Evolutionary conservation across 306 rosid species (phyloP), one percentile per base, ranked within the genome.

Genomic region (Corylus americana): DNA sequence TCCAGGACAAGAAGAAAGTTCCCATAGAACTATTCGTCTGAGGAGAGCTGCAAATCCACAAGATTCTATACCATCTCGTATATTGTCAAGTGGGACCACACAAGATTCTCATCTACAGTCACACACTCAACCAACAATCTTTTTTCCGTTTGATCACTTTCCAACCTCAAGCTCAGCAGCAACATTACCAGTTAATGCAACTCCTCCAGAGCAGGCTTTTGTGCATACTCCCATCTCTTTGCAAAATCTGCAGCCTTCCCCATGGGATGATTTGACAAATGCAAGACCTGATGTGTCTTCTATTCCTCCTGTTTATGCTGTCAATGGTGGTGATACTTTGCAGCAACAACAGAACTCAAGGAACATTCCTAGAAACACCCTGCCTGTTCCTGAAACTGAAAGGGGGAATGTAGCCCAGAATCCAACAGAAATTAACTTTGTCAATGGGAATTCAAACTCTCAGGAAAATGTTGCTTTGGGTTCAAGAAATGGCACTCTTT

Each of bases 361-460:
- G 70, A 55, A 29, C 37, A 13, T 67, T 39, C 27, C 25, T n/a
- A 47, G 73, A 55, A 69, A 7, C 61, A 18, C 54, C 58, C 45
- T 61, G 73, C 29, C 59, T 58, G 8, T 11, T 17, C 37, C 73
- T 20, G 76, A 59, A 81, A 42, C 67, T 20, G 71, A 66, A 70
- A 51, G 67, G 77, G 50, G 29, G 35, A 22, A 20, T 54, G 70
- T 50, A 59, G 37, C 59, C 22, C 77, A 31, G 2, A 37, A 59
- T 50, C 63, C 13, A 16, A 51, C 57, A 70, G 51, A 49, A 55
- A 45, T 66, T 53, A 73, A 22, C 58, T 39, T 42, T 55, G 47
- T 48, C 74, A 44, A 66, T 67, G 70, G 62, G 50, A 80, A 48
- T 74, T 55, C 75, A 54, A 66, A 74, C 79, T 49, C 55, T 29